Base-by-base conservation (phyloP, 2,329 filamentous ascomycete species). In the Botrytis squamosa region DNA sequence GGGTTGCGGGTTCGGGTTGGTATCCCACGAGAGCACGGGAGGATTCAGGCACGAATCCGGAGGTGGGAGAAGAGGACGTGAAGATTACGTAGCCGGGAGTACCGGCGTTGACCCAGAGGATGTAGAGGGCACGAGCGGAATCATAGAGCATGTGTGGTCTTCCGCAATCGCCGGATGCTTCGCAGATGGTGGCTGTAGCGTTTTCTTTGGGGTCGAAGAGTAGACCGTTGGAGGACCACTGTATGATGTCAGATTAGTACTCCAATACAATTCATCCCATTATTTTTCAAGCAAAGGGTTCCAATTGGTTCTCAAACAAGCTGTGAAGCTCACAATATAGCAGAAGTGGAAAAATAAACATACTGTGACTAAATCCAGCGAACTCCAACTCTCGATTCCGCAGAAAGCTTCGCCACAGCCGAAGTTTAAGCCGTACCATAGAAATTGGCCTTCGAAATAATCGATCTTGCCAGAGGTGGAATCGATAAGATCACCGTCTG, bases 381-480 rank as follows among this genome's bases (percentile, higher is more conserved):
- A 71, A 52, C 70, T 71, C 70, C 60, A 71, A 57, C 70, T 71
- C 36, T 71, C 70, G 16, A 79, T 76, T 20, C 78, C 77, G 49
- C 77, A 79, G 63, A 79, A 79, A 2, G n/a, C 72, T 33, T 73
- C 20, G 0, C 76, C 76, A 46, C 77, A 79, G 10, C 73, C 75
- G 36, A 74, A 74, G 6, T 73, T 70, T 1, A 78, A 40, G 16
- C 76, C 77, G 59, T 79, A 79, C 77, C 75, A 79, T 22, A 79
- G 55, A 52, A 77, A 77, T 18, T 73, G 65, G 29, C 76, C 76
- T 29, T 73, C 72, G 8, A 79, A 70, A 33, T 72, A 77, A 60
- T 78, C 78, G 14, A 79, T 77, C 67, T 79, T 79, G 22, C 75
- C 78, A 18, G 75, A 77, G 72, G 75, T 76, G 16, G 76, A 70